Base-by-base conservation (phyloP, 768 basidiomycete species). In the Gymnopilus dilepis region DNA sequence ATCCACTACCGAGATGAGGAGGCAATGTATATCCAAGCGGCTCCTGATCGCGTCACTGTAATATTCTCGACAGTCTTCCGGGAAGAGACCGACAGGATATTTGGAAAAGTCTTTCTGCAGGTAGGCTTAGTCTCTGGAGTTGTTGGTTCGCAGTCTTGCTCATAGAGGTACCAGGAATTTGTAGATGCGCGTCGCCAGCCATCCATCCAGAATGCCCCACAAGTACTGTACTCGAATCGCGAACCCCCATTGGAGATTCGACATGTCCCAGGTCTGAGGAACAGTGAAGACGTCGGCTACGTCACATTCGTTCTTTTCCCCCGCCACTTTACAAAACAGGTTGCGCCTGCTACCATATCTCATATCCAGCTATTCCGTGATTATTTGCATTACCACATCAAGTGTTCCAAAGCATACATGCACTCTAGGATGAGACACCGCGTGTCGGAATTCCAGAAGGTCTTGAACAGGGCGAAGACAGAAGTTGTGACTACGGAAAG, bases 371-470 rank as follows among this genome's bases (percentile, higher is more conserved):
- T 97, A 24, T 99, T 99, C 90, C 87, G 97, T 58, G 95, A 98
- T 75, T 98, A 98, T 72, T 82, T 99, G n/a, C 97, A 99, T 77
- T 99, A 99, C 76, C 97, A 99, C 73, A 97, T 99, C 84, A 99
- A 97, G 70, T 96, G 95, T 73, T 95, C 91, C 55, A 98, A 98
- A 76, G 97, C 97, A 0, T 99, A 99, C 78, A 97, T 99, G 94
- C 97, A 99, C 77, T 96, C 94, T 2, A 84, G 97, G 45, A 96
- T 99, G 95, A 84, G 97, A 62, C 84, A 90, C 68, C 88, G 97
- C 9, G 97, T 97, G 12, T 86, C 91, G 1, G 94, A 97, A 76
- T 99, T 99, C 82, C 92, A 94, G 77, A 95, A 95, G 76, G 88
- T 99, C 54, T 77, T 99, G 70, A 99, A 99, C 72, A 82, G 97